These are phyloP conservation scores for Linnemannia elongata DNA, from an alignment of 192 early-diverging fungal genomes.

Conservation along the genomic window DNA sequence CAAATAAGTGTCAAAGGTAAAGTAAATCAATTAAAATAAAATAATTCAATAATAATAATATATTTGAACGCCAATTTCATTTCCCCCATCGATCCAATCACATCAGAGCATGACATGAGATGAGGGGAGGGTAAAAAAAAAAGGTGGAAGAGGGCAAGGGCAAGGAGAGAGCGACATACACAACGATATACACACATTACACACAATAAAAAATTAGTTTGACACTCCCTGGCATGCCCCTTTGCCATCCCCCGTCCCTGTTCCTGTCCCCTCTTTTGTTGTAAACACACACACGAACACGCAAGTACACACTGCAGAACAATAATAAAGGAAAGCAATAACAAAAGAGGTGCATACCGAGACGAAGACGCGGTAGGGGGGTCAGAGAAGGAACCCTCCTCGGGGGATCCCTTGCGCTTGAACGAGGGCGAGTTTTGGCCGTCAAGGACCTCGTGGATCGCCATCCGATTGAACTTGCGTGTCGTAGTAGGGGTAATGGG, in stretches of 20 bases:
- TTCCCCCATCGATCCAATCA: constrained; percentile 20
- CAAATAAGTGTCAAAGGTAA: not conserved
- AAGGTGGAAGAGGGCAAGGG: not conserved
- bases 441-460: constrained; percentile 54
- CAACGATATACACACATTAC: not conserved
- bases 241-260: no score
- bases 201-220: not conserved
- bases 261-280: not conserved
- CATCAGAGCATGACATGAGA: not conserved
- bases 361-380: constrained; percentile 11
- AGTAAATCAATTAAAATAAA: constrained; percentile 10
- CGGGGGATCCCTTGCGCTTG: constrained; percentile 56
- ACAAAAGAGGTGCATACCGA: constrained; percentile 26
- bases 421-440: constrained; percentile 34
- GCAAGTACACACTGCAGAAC: not conserved
- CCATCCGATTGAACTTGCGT: constrained; percentile 53
- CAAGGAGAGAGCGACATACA: not conserved
- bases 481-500: constrained; percentile 54
- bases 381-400: constrained; percentile 34
- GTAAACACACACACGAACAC: not conserved
- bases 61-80: constrained; percentile 23
- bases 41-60: not conserved
- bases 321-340: not conserved
- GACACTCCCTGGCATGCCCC: not conserved
- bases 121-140: not conserved